Base-by-base conservation (phyloP, 108 stramenopile genomes). In the Skeletonema tropicum region DNA sequence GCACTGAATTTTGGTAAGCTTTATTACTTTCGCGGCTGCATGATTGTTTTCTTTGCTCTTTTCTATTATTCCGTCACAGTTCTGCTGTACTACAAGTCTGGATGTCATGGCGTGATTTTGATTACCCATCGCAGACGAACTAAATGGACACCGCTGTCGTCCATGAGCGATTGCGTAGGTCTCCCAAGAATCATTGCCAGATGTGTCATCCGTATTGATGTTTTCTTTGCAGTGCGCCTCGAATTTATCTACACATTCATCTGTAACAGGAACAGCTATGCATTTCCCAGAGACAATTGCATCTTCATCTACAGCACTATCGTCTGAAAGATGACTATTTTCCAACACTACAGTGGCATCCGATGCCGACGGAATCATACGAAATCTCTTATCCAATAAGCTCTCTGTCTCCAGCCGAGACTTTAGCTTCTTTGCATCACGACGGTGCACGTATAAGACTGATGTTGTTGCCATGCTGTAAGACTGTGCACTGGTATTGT, bases 351-450 rank as follows among this genome's bases (percentile, higher is more conserved):
- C 31, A 5, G 1, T 23, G 13, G 33, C 58, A 38, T 32, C 69
- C 19, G 55, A n/a, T 35, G 42, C 65, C 29, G 82, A 45, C 2
- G 77, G 67, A 6, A 74, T 61, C 93, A 94, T 90, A 13, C 93
- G 93, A 80, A 85, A 92, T 31, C 78, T 48, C 66, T 89, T 88
- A 65, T 94, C 69, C 31, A 94, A 58, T 15, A 77, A 33, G 29
- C 49, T 41, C 3, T 55, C 57, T 17, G 81, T 36, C 61, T 89
- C 87, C 66, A 94, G 65, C 11, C 35, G 60, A 32, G 36, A 35
- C 57, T 94, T 92, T 9, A 70, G 76, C 3, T 26, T 64, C 66
- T 88, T 94, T 31, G 93, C 93, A 70, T 89, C 79, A 13, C 15
- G 52, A 21, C 76, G 70, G 42, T 48, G 71, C 30, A 77, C 76